These are phyloP conservation scores for Podaxis carcinomalis DNA, from an alignment of 768 basidiomycete genomes.

Conservation along the genomic window DNA sequence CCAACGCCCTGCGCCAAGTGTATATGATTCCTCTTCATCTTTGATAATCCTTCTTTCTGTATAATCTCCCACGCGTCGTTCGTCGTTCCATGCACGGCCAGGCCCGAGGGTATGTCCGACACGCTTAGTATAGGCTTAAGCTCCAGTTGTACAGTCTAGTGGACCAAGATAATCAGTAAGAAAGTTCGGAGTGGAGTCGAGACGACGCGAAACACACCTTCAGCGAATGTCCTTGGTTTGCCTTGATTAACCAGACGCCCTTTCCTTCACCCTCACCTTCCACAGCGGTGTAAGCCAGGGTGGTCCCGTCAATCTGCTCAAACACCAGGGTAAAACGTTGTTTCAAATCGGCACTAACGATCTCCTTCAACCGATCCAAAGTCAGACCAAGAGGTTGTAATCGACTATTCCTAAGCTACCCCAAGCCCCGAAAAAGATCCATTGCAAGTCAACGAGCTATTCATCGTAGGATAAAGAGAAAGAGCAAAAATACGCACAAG, in stretches of 20 bases:
- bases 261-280: slow-evolving; percentile 17
- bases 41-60: slow-evolving; percentile 68
- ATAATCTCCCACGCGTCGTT: slow-evolving; percentile 67
- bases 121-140: slow-evolving; percentile 52
- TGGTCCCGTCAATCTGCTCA: slow-evolving; percentile 33
- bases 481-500: slow-evolving; percentile 51
- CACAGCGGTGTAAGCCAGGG: slow-evolving; percentile 12
- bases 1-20: slow-evolving; percentile 83
- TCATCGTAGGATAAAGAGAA: background rate
- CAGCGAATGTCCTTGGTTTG: slow-evolving; percentile 88
- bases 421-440: background rate
- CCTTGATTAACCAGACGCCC: slow-evolving; percentile 79
- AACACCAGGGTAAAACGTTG: slow-evolving; percentile 55
- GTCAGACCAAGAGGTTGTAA: slow-evolving; percentile 60
- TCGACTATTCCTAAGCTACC: slow-evolving; percentile 30
- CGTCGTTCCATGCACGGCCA: slow-evolving; percentile 84
- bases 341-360: slow-evolving; percentile 68
- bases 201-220: slow-evolving; percentile 42
- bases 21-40: slow-evolving; percentile 88
- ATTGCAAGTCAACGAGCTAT: background rate
- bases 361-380: slow-evolving; percentile 46
- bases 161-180: background rate
- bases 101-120: slow-evolving; percentile 58
- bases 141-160: slow-evolving; percentile 65
- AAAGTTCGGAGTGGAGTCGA: background rate